Base-by-base conservation (phyloP, 225 moss, liverwort and hornwort genomes). In the Lunularia cruciata region DNA sequence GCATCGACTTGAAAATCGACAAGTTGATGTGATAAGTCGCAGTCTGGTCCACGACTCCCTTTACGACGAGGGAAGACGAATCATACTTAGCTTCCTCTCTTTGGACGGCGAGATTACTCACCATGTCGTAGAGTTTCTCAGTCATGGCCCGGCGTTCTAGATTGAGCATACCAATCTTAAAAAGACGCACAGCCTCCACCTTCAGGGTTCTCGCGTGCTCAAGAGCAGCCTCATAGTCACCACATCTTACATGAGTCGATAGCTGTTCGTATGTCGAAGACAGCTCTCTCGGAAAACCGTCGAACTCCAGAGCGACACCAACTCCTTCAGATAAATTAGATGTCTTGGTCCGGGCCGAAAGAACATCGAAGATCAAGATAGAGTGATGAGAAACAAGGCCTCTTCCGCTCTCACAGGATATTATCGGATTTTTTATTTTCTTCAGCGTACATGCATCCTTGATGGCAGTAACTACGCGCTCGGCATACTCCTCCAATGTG, bases 311-410 rank as follows among this genome's bases (percentile, higher is more conserved):
- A 15, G 85, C 73, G 1, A 89, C 72, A 13, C 94, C 94, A 0
- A 71, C 78, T 51, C 91, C 94, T 37, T 85, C 72, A 0, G 66
- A 47, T 18, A 4, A 59, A 56, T 51, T 69, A 3, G 83, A 73
- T 33, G 79, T 65, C 46, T 73, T 79, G 47, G 83, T 77, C 39
- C 86, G 87, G n/a, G 88, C 88, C 0, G 91, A 86, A 35, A 96
- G 78, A 0, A 96, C 92, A 60, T 96, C 96, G 22, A 96, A 96
- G 2, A 96, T 87, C 0, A 96, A 74, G 2, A 92, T 86, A 2
- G 96, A 87, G 43, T 92, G 90, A 42, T 96, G 92, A 7, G 96
- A 96, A 14, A 90, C 92, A 0, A 96, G 80, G 6, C 87, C 96
- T 0, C 96, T 83, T 0, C 92, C 96, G 40, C 96, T 96, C 76